Conservation (phyloP, 305 asterid genomes). For the Rubia tinctorum region DNA sequence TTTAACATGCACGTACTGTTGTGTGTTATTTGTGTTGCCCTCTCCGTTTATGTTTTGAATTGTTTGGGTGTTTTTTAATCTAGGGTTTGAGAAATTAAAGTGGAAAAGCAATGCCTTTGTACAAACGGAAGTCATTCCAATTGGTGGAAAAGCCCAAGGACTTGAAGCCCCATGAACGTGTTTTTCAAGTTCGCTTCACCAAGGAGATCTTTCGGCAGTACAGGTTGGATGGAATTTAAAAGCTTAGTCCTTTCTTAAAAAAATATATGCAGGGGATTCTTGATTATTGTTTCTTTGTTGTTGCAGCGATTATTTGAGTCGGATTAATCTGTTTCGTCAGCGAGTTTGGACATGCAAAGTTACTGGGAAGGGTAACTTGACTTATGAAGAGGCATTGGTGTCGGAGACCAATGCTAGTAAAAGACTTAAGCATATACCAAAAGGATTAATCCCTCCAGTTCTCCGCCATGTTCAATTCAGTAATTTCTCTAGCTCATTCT, state of each 20-base stretch:
- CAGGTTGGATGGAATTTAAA: constrained; percentile 30
- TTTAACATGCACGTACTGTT: not conserved
- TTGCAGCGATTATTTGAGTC: constrained; percentile 75
- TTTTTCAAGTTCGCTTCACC: constrained; percentile 77
- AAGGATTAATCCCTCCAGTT: constrained; percentile 51
- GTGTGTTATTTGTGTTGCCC: not conserved
- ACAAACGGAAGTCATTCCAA: constrained; percentile 63
- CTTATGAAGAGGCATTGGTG: constrained; percentile 89
- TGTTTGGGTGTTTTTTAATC: not conserved
- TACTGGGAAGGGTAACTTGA: constrained; percentile 78
- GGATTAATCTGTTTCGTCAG: constrained; percentile 66
- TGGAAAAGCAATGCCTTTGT: constrained; percentile 66
- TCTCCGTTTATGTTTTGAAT: not conserved
- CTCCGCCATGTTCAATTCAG: constrained; percentile 87
- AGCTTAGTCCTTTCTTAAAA: too few species aligned
- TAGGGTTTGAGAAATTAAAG: constrained; percentile 21
- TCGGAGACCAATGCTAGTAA: constrained; percentile 72
- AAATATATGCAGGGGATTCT: not conserved
- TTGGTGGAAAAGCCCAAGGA: constrained; percentile 68
- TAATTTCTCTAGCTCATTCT: constrained; percentile 25
- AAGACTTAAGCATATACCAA: constrained; percentile 61
- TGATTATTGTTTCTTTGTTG: constrained; percentile 4
- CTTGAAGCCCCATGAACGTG: constrained; percentile 67
- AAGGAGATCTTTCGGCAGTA: constrained; percentile 88
- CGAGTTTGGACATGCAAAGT: constrained; percentile 92